Evolutionary conservation across 2,329 filamentous ascomycete genomes (phyloP), one percentile per base, ranked within the genome.

Genomic region (Talaromyces sp.): DNA sequence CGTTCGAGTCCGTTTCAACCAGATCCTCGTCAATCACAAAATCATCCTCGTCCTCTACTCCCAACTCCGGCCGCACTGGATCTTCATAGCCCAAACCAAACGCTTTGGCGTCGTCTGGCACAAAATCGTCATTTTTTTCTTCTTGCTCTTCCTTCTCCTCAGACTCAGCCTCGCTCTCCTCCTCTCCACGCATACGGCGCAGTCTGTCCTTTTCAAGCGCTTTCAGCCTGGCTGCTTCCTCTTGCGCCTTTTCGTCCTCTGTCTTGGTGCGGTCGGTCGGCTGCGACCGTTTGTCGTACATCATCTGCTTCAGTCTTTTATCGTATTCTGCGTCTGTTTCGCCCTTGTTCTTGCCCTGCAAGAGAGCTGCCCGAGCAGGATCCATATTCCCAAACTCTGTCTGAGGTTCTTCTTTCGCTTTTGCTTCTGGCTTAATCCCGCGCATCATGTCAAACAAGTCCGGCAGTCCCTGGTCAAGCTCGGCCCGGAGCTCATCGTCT

Each of bases 31-130:
- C 93, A 63, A 97, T 87, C 27, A 93, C 72, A 68, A 97, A 97
- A 67, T 97, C 91, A 67, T 97, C 93, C 71, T 97, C 93, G 66
- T 97, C 93, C 65, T 96, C 92, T 35, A 96, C 88, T 6, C 87
- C 90, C 19, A 92, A 68, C 26, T 80, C 76, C 41, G 71, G 70
- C 32, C 71, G 76, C 61, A 65, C 74, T 66, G 58, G 69, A 62
- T 64, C 71, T 65, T 70, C 72, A 61, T 88, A 83, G 8, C 84
- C 85, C 32, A 88, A 75, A 1, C 85, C 85, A 68, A 88, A 88
- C 55, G 81, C 79, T 54, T 79, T 82, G 14, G 85, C 85, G 69
- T 88, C 84, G 61, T 87, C 83, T 5, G 72, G 69, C 10, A 75
- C 68, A 43, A 80, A 81, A 9, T 79, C 81, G 41, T 83, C 82